Evolutionary conservation across 148 eudicot species (phyloP), one percentile per base, ranked within the genome.

Genomic region (Camellia lanceoleosa): DNA sequence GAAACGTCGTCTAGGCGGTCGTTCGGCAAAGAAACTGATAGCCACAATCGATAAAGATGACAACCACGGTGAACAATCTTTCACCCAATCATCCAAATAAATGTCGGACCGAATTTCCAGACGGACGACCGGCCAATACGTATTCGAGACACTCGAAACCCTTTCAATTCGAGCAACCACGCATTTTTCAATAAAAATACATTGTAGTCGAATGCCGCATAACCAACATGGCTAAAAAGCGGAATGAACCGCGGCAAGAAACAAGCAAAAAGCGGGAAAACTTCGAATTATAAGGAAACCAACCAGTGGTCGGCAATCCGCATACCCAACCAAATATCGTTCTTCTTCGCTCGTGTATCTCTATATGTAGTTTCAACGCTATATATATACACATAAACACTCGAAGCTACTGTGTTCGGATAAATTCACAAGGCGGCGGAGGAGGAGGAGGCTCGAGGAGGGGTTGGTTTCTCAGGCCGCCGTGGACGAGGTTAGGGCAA

Each of bases 401-500:
- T 74, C 66, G 58, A 74, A 41, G 43, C 59, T 9, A 2, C 6
- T 13, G 14, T 13, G 43, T 41, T 8, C 69, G 6, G 46, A 74
- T 19, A 47, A 68, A 38, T 30, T 59, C 42, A 23, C 46, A 38
- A 38, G 68, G 76, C 76, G 75, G 54, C 23, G 23, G 0, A 23
- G 23, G 23, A 23, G 23, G 23, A 23, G 18, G 73, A 23, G 23
- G 23, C 4, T 41, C 41, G 20, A 23, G 51, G 0, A 23, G 54
- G 54, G 20, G 10, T 67, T 67, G 51, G 20, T 68, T 68, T 43
- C 38, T 30, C n/a, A 10, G 76, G 68, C 84, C 62, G 84, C 85
- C 49, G 87, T 89, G 92, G 88, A 89, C 67, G 88, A 80, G 47
- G 92, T 89, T 69, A 85, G 88, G 81, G 76, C 82, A 69, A 84